Base-by-base conservation (phyloP, 2,329 filamentous ascomycete species). In the Hysterium pulicare region DNA sequence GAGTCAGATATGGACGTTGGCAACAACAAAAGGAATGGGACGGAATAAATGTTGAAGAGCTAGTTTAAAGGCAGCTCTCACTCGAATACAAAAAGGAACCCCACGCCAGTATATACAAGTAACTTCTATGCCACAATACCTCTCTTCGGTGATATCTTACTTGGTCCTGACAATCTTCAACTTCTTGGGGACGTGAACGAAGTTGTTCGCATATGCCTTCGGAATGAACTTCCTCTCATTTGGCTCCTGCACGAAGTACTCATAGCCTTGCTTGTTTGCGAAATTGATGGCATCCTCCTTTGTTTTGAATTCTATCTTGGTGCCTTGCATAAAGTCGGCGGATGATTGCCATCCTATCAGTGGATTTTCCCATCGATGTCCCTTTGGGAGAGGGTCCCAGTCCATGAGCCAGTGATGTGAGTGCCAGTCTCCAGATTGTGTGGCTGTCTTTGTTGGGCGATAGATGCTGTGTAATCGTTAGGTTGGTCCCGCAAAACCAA, bases 271-370 rank as follows among this genome's bases (percentile, higher is more conserved):
- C 79, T 97, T 98, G 74, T 97, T 87, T 19, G 94, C 93, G 64
- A 98, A 98, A 45, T 78, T 75, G 60, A 98, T 91, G 52, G 93
- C 93, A 57, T 95, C 91, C 67, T 97, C 90, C 77, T 95, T 97
- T 58, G 76, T 79, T 70, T 87, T 87, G 79, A 98, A 98, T 69
- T 84, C 84, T 59, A 98, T 71, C 66, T 90, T 81, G 37, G 90
- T 95, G 61, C 90, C 91, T 70, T 98, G 90, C 89, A 98, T 93
- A 64, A 82, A 82, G 70, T 98, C 93, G 42, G 79, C 91, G 15
- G 90, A 94, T 19, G 91, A 97, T 67, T 96, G 90, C 94, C 94
- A 98, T 47, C 93, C 93, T 82, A 98, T 98, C 67, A 98, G 72
- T 35, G 86, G 88, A 72, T 98, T 98, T 76, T 98, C 93, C 94